Evolutionary conservation across 1,139 yeast genomes (phyloP), one percentile per base, ranked within the genome.

Genomic region (Taphrina confusa): DNA sequence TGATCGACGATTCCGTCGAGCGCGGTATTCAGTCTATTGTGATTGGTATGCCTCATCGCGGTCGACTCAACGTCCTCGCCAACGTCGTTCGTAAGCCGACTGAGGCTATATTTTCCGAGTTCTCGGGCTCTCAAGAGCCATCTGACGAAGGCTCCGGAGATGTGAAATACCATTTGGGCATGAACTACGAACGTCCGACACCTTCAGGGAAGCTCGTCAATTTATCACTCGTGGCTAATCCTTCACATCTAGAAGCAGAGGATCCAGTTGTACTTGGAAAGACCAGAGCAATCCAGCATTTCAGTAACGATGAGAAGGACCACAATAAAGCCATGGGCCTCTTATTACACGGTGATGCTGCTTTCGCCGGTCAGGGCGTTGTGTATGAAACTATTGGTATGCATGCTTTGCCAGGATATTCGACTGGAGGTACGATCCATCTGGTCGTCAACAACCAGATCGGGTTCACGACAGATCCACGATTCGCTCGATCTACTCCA

Each of bases 31-130:
- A 91, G 76, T 97, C 92, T 73, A 83, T 92, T 65, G 95, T 92
- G 70, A 86, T 94, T 70, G 99, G 99, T 79, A 92, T 92, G 98
- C 97, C 99, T 62, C 98, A 92, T 77, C 89, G 99, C 82, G 99
- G 99, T 77, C 86, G 99, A 80, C 81, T 92, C 71, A 92, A 92
- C 75, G 91, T 92, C 86, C 82, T 92, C 76, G 89, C 97, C 64
- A 92, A 92, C 77, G 98, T 92, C 70, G 97, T 92, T 57, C 87
- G 98, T 79, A 92, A 92, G 76, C 97, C 98, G 70, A 91, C 92
- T 73, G 97, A 92, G 79, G 89, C 96, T 52, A 94, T 92, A 73
- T 92, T 92, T 75, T 85, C 94, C 57, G 99, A 92, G 78, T 92
- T 92, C 74, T 80, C 92, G 62, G 98, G 98, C 66, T 87, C 96